A percentile compares a stretch with the other conserved stretches of the same genome.
Conservation (phyloP, 768 basidiomycete genomes). For the Fomitopsis serialis region DNA sequence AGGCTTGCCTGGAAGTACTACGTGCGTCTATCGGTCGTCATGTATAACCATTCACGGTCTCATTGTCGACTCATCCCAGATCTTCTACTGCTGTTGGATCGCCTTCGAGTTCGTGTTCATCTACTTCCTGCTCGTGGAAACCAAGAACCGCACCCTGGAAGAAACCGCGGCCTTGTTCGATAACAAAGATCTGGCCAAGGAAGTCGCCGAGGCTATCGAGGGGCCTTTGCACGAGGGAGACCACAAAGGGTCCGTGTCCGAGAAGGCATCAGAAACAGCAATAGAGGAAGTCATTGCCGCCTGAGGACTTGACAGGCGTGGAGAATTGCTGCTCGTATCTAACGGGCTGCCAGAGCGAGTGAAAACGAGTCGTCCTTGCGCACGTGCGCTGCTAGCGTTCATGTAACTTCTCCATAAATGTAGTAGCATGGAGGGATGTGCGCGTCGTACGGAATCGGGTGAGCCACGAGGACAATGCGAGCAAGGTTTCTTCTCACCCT, state of each 20-base stretch:
- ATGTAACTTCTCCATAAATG: too few relatives aligned
- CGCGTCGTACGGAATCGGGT: too few relatives aligned
- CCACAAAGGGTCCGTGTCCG: background rate
- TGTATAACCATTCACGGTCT: background rate
- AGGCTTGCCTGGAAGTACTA: constrained; percentile 42
- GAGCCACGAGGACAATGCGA: too few relatives aligned
- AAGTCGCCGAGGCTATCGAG: background rate
- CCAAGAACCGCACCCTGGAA: constrained; percentile 30
- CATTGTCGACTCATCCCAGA: constrained; percentile 6
- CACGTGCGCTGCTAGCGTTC: too few relatives aligned
- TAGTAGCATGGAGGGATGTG: too few relatives aligned
- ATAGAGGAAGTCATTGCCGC: background rate
- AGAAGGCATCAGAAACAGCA: background rate
- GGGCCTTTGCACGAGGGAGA: background rate
- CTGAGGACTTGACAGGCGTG: background rate
- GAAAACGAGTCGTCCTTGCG: too few relatives aligned
- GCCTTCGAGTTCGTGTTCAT: constrained; percentile 35
- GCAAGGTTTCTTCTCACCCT: too few relatives aligned
- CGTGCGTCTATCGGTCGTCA: constrained; percentile 9
- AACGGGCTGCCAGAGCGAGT: too few relatives aligned
- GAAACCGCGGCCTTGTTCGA: constrained; percentile 24
- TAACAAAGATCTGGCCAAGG: background rate
- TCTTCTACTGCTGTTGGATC: constrained; percentile 36
- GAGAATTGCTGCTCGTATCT: too few relatives aligned
- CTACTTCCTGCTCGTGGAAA: constrained; percentile 33